Evolutionary conservation across 345 rosid genomes (phyloP).

Genomic region (Camelina hispida): DNA sequence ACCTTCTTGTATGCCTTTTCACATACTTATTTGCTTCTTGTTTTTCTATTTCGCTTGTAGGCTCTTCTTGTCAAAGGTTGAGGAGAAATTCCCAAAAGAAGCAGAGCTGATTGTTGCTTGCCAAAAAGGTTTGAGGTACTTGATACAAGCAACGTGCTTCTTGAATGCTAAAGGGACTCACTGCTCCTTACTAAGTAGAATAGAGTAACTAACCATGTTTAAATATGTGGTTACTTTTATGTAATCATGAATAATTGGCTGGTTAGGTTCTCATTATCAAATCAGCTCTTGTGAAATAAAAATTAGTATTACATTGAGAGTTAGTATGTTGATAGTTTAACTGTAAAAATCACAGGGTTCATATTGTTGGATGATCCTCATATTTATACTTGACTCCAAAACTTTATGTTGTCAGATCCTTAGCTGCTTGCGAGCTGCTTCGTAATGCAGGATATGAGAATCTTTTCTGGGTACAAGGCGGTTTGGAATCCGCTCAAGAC

Average conservation of each 20-base stretch:
- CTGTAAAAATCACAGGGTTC: constrained; percentile 2
- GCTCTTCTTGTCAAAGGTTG: constrained; percentile 66
- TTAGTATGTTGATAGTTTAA: constrained; percentile 11
- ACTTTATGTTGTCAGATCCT: constrained; percentile 60
- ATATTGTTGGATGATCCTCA: constrained; percentile 19
- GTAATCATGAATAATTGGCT: not conserved
- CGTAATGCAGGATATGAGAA: constrained; percentile 75
- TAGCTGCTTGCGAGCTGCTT: constrained; percentile 88
- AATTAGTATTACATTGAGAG: constrained; percentile 20
- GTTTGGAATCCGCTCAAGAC: constrained; percentile 85
- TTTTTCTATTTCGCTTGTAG: constrained; percentile 49
- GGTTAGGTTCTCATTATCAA: not conserved
- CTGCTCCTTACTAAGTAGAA: constrained; percentile 3
- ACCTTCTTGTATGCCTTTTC: constrained; percentile 23
- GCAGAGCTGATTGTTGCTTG: constrained; percentile 86
- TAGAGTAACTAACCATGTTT: constrained; percentile 12
- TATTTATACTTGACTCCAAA: constrained; percentile 11
- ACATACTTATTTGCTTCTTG: constrained; percentile 17
- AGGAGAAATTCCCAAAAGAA: constrained; percentile 81
- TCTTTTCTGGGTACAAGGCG: constrained; percentile 94
- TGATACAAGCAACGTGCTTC: constrained; percentile 1
- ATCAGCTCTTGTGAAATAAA: constrained; percentile 31
- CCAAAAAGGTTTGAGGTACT: constrained; percentile 92
- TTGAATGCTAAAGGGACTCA: not conserved
- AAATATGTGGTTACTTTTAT: not conserved